Evolutionary conservation across 164 flowering plant genomes (phyloP), one percentile per base, ranked within the genome.

Genomic region (Vitis rotundifolia): DNA sequence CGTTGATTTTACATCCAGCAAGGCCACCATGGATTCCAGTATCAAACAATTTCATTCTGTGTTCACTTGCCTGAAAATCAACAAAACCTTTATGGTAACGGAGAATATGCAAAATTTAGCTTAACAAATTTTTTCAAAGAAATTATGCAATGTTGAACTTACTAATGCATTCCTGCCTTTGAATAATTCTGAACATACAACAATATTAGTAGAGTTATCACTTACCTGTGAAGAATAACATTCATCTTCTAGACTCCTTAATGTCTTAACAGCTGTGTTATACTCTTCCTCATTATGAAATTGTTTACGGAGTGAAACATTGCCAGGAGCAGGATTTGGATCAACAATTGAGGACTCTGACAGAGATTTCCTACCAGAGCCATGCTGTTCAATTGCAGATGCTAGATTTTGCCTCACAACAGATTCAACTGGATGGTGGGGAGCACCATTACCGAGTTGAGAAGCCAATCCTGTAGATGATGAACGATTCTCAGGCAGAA

Each of bases 361-460:
- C 73, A 90, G 72, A 14, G 99, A 95, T 82, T 77, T 93, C 68
- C 99, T 80, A 64, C 92, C 89, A 44, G 99, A 91, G 72, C 97
- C 96, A 80, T 93, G 97, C 51, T 84, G 86, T 66, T 91, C 97
- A 74, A 89, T 75, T 48, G 74, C 87, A 70, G 97, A 88, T 65
- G 91, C 89, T 57, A 93, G 67, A 75, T 90, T 91, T 66, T 84
- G 88, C 69, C 87, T 84, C 9, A 81, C 84, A 73, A 76, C 77
- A 53, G 91, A 78, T 77, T 82, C 85, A 71, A 83, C 73, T 18
- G 80, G 78, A 68, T 67, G 80, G 60, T 70, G 80, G 6, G 79
- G 76, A 75, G 85, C 79, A 65, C 70, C 71, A 61, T 63, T 76
- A 66, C 69, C 52, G 52, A 70, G 77, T 59, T 84, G 82, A 74